Evolutionary conservation across 2,329 filamentous ascomycete species (phyloP).

Genomic region (Penicillium janthinellum): DNA sequence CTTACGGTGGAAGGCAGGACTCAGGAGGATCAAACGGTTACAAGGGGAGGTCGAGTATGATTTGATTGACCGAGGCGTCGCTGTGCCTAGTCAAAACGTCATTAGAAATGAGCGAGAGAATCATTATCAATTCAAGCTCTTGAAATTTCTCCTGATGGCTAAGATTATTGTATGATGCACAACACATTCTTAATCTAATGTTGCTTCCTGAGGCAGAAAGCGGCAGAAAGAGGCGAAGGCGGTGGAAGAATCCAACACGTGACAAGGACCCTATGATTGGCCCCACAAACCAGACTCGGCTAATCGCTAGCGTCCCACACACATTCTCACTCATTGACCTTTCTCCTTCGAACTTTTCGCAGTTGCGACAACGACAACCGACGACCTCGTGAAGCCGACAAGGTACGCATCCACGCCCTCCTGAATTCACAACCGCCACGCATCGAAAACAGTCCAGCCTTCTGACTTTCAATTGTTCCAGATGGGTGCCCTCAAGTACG

Average conservation of each 20-base stretch:
- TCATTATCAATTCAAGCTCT: no score
- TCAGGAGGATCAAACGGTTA: no score
- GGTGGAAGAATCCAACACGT: not conserved
- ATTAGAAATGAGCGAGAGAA: no score
- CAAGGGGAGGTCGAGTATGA: no score
- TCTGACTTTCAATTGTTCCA: conserved; percentile 41
- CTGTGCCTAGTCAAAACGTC: not conserved
- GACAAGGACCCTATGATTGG: conserved; percentile 22
- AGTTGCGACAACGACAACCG: conserved; percentile 47
- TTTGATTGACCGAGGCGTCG: no score
- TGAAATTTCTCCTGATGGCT: not conserved
- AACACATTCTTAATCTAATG: not conserved
- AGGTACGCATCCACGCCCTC: conserved; percentile 37
- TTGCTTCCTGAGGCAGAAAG: not conserved
- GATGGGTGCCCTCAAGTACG: conserved; percentile 99
- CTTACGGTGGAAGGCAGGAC: no score
- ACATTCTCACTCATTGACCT: conserved; percentile 37
- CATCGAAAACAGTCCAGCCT: conserved; percentile 6
- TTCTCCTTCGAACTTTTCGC: conserved; percentile 38
- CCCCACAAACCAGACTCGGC: conserved; percentile 33
- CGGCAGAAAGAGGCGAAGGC: not conserved
- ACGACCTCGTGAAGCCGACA: conserved; percentile 48
- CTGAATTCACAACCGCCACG: not conserved
- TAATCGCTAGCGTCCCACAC: conserved; percentile 49
- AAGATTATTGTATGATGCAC: not conserved